Percentiles rank a stretch among this genome's conserved stretches.
phyloP scores from a whole-genome alignment of 306 rosid species.

The Delonix regia region DNA sequence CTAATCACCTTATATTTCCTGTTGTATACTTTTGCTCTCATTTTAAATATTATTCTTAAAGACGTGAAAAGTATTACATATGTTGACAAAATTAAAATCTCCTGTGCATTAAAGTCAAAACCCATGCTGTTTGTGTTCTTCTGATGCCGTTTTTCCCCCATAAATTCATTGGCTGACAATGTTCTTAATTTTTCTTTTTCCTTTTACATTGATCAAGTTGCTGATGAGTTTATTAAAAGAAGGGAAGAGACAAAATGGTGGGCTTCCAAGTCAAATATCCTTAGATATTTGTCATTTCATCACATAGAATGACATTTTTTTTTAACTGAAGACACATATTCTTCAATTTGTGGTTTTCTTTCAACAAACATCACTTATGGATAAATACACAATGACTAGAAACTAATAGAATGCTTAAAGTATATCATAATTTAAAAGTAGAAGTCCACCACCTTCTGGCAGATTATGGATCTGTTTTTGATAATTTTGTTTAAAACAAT shows the following conservation, averaged over 20 bases:
- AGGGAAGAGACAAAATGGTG: slow-evolving; percentile 94
- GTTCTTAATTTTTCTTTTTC: slow-evolving; percentile 26
- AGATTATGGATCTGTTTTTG: not conserved
- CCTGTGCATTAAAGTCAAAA: not conserved
- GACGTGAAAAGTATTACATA: not conserved
- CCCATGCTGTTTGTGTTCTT: slow-evolving; percentile 21
- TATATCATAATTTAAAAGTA: not conserved
- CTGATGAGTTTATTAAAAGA: slow-evolving; percentile 88
- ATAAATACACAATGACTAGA: not conserved
- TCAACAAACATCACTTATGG: not conserved
- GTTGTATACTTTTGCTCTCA: slow-evolving; percentile 10
- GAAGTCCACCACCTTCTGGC: slow-evolving; percentile 19
- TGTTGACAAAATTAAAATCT: not conserved
- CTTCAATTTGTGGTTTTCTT: not conserved
- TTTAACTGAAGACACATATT: not conserved
- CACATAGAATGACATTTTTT: slow-evolving; percentile 6
- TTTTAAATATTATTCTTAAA: not conserved
- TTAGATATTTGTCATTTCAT: slow-evolving; percentile 25
- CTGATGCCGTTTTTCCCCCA: not conserved
- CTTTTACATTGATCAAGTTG: slow-evolving; percentile 62
- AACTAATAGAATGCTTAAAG: not conserved
- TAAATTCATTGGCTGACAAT: not conserved
- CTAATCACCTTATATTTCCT: slow-evolving; percentile 11
- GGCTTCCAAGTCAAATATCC: slow-evolving; percentile 31
- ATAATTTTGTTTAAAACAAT: not conserved